Evolutionary conservation across 2,329 filamentous ascomycete species (phyloP).

Genomic region (Akanthomyces dipterigenus): DNA sequence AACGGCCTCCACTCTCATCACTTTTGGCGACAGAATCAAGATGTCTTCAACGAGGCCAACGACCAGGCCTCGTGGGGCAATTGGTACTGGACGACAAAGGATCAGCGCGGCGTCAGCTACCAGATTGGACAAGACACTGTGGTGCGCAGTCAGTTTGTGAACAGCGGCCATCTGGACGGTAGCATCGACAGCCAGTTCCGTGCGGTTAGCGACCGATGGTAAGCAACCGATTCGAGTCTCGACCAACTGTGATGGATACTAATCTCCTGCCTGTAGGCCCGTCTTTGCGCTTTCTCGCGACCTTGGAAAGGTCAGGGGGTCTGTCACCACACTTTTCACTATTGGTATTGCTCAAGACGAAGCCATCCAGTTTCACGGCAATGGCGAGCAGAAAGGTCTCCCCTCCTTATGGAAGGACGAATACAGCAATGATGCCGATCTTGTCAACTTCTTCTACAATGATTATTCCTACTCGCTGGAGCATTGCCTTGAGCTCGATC

Average conservation of each 20-base stretch:
- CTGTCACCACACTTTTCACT: constrained; percentile 56
- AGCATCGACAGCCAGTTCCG: constrained; percentile 56
- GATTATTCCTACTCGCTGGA: constrained; percentile 60
- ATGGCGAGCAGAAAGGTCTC: constrained; percentile 55
- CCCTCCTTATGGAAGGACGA: constrained; percentile 66
- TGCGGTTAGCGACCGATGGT: constrained; percentile 29
- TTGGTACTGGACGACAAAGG: constrained; percentile 66
- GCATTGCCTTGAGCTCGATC: constrained; percentile 56
- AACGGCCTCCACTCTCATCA: constrained; percentile 56
- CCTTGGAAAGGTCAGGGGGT: constrained; percentile 39
- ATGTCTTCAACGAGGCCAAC: constrained; percentile 57
- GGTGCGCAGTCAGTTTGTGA: constrained; percentile 62
- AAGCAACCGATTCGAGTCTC: constrained; percentile 11
- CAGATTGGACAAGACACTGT: constrained; percentile 60
- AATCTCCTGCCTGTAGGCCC: constrained; percentile 42
- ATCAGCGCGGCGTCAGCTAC: constrained; percentile 50
- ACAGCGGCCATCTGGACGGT: constrained; percentile 56
- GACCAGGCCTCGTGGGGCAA: constrained; percentile 78
- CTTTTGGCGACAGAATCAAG: constrained; percentile 53
- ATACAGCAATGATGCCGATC: constrained; percentile 52
- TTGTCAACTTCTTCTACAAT: constrained; percentile 68
- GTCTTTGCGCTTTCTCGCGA: constrained; percentile 72
- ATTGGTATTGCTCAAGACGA: constrained; percentile 71
- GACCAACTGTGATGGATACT: background rate
- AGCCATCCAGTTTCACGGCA: constrained; percentile 68